Base-by-base conservation (phyloP, 2,329 filamentous ascomycete genomes). In the Penicillium sp. region DNA sequence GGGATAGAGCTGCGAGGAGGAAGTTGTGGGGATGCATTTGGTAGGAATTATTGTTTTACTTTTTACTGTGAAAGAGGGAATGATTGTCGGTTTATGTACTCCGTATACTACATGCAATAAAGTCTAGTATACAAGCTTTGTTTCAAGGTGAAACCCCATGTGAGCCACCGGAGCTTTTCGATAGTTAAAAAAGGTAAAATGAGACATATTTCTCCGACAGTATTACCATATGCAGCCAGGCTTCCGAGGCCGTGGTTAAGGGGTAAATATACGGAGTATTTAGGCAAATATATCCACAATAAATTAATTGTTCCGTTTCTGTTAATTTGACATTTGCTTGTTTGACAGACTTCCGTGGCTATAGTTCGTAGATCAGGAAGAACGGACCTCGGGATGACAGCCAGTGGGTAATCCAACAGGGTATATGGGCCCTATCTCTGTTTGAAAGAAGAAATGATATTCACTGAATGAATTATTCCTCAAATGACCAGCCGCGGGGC, bases 401-500 rank as follows among this genome's bases (percentile, higher is more conserved):
- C 7, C 10, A 43, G 29, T 17, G 7, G 13, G 12, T 21, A 10
- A 41, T 21, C 1, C 8, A 23, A 23, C 2, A 9, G 19, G 23
- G 5, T 4, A 9, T 25, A 3, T 42, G 21, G 13, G 9, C 21
- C 21, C 21, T 25, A 3, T 2, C 4, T 3, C 15, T 17, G 10
- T 2, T 9, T 10, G 8, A 23, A 19, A 19, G 15, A 50, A 2
- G 31, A 29, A 33, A 33, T 33, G 29, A 38, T 49, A 33, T 19
- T n/a, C 31, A n/a, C 6, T 8, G 10, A 10, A 33, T 12, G 38
- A 51, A 42, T 60, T 53, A 48, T 62, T 58, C 61, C 61, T 62
- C 61, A 52, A 62, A 62, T 63, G 21, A 47, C 31, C 21, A 49
- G 29, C 12, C 33, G 8, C 12, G 9, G 15, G 15, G 19, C 23